Conservation (phyloP, 2,329 filamentous ascomycete genomes). For the Pseudonectria buxi region DNA sequence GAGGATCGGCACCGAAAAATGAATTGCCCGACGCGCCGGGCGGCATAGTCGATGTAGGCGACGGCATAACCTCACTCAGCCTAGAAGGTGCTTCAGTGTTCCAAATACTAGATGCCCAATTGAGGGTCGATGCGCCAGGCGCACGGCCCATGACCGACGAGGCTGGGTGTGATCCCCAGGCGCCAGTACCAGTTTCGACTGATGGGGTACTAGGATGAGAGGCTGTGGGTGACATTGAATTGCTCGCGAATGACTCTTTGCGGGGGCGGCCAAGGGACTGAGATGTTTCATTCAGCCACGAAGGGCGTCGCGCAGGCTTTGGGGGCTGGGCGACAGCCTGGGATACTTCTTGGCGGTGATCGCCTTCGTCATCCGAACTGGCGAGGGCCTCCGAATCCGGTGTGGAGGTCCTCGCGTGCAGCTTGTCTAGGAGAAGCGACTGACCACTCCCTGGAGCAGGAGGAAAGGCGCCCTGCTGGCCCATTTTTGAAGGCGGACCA, state of each 20-base stretch:
- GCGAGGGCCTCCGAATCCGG: slow-evolving; percentile 90
- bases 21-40: slow-evolving; percentile 36
- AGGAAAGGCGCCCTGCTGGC: slow-evolving; percentile 36
- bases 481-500: slow-evolving; percentile 44
- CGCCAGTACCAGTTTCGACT: slow-evolving; percentile 48
- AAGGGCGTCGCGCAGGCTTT: slow-evolving; percentile 65
- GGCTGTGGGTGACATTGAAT: slow-evolving; percentile 68
- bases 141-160: slow-evolving; percentile 43
- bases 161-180: slow-evolving; percentile 49
- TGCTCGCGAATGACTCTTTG: slow-evolving; percentile 70
- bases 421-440: slow-evolving; percentile 65
- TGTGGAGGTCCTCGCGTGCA: slow-evolving; percentile 73
- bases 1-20: slow-evolving; percentile 46
- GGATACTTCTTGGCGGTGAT: slow-evolving; percentile 52
- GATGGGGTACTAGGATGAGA: slow-evolving; percentile 79
- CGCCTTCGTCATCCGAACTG: slow-evolving; percentile 88
- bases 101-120: slow-evolving; percentile 81
- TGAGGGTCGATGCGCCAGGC: slow-evolving; percentile 46
- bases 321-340: slow-evolving; percentile 42
- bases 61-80: slow-evolving; percentile 67
- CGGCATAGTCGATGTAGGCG: slow-evolving; percentile 58
- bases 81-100: slow-evolving; percentile 68
- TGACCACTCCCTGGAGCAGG: slow-evolving; percentile 50
- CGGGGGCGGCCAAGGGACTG: slow-evolving; percentile 57
- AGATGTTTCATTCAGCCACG: slow-evolving; percentile 79